Evolutionary conservation across 2,329 filamentous ascomycete genomes (phyloP), one percentile per base, ranked within the genome.

Genomic region (Fusarium lateritium): DNA sequence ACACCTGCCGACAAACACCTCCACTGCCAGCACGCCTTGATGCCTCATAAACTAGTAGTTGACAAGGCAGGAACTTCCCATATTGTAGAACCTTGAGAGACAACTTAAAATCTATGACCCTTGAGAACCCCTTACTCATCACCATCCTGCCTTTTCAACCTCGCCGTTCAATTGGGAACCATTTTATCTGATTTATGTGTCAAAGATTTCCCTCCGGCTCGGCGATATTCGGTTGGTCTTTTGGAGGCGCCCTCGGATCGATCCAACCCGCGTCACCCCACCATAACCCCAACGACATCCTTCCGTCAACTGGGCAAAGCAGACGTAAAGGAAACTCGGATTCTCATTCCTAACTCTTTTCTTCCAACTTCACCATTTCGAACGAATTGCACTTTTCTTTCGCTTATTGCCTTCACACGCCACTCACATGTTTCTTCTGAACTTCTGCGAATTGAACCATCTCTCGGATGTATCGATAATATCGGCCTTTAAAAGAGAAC

Each of bases 201-300:
- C 56, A 49, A 65, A 53, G 42, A 34, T 43, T 58, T 42, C 21
- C 47, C 17, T 31, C 47, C 19, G 33, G 61, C 40, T 60, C 38
- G 42, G 38, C 33, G 59, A 40, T 50, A 54, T 65, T 49, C 36
- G 46, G 46, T 63, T 53, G 63, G 66, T 61, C 33, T 46, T 8
- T 33, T 43, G 26, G 26, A 62, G 52, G 47, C 33, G 44, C 40
- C 10, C 39, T 70, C 55, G 60, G 67, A 71, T 58, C 38, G 56
- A 34, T 60, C 49, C 47, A 62, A 69, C 45, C 68, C 54, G 64
- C 14, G 39, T 71, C 67, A 70, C 64, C 67, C 68, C 68, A 70
- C 67, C 53, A 56, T 22, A 40, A 69, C 59, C 67, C 67, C 64
- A 70, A 67, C 62, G 57, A 53, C 53, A 59, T 70, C 28, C 49